Percentiles rank a stretch among this genome's conserved stretches.
phyloP scores from a whole-genome alignment of 805 yeast species.

The Priceomyces medius region DNA sequence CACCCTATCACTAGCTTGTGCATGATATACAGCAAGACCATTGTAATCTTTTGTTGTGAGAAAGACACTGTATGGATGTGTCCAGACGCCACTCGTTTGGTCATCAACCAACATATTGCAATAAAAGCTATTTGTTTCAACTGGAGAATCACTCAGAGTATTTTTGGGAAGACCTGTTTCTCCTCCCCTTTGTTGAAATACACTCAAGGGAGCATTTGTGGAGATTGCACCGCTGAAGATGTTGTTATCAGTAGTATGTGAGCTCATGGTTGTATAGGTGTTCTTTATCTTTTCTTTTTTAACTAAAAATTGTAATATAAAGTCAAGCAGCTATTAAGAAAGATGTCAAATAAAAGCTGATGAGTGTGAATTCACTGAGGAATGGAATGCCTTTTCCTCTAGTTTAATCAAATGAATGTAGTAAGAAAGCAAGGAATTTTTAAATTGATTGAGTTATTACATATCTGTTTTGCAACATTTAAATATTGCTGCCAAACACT shows the following conservation, averaged over 20 bases:
- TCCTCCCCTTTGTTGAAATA: slow-evolving; percentile 14
- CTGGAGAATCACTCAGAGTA: slow-evolving; percentile 10
- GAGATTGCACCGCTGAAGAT: slow-evolving; percentile 17
- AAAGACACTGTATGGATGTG: slow-evolving; percentile 16
- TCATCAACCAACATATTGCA: slow-evolving; percentile 13
- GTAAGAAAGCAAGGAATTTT: not conserved
- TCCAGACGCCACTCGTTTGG: slow-evolving; percentile 14
- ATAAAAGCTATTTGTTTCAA: slow-evolving; percentile 18
- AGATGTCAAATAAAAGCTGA: not conserved
- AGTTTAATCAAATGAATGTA: not conserved
- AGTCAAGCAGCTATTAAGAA: slow-evolving; percentile 1
- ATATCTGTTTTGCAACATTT: not conserved
- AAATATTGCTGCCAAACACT: too few relatives aligned
- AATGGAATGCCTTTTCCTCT: not conserved
- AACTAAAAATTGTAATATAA: not conserved
- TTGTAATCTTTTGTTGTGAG: slow-evolving; percentile 7
- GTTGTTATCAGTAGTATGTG: not conserved
- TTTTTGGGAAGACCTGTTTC: slow-evolving; percentile 13
- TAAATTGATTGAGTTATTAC: not conserved
- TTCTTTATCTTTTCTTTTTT: not conserved
- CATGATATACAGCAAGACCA: slow-evolving; percentile 14
- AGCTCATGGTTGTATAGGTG: not conserved
- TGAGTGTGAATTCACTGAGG: not conserved
- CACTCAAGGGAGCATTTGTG: slow-evolving; percentile 11
- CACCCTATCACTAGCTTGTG: slow-evolving; percentile 11